Base-by-base conservation (phyloP, 495 filamentous ascomycete genomes). In the Neurospora sp. region DNA sequence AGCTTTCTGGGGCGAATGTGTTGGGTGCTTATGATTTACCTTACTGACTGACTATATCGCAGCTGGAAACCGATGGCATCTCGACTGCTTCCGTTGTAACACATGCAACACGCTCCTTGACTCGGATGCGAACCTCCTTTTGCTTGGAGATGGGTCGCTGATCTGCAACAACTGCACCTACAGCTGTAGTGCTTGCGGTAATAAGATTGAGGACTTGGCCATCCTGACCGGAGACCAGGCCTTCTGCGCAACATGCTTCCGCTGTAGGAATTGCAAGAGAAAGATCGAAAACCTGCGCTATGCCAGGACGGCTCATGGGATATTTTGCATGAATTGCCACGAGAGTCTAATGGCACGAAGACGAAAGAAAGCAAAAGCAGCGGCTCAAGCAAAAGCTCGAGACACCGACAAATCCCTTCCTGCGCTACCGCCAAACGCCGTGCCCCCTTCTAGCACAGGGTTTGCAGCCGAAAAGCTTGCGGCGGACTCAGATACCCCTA, bases 81-180 rank as follows among this genome's bases (percentile, higher is more conserved):
- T 99, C 79, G 93, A 98, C 83, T 99, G 96, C 86, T 99, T 99
- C 83, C 92, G 95, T 78, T 99, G 96, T 87, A 97, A 97, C 81
- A 96, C 93, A 71, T 99, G 96, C 87, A 90, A 89, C 74, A 97
- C 95, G 41, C 89, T 98, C 38, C 92, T 99, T 82, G 96, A 99
- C 84, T 98, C 96, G 44, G 96, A 99, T 81, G 96, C 96, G 75
- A 98, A 99, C 81, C 92, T 99, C 42, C 88, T 99, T 49, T 90
- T 99, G 20, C 93, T 99, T 72, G 96, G 96, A 77, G 96, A 99
- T 82, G 96, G 96, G 49, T 98, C 96, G 7, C 88, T 99, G 72
- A 98, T 99, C 75, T 99, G 96, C 86, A 98, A 97, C 84, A 96
- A 97, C 80, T 99, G 96, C 85, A 99, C 96, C 49, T 99, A 99